Evolutionary conservation across 352 stramenopile species (phyloP), one percentile per base, ranked within the genome.

Genomic region (Thalassiosira livingstoniorum): DNA sequence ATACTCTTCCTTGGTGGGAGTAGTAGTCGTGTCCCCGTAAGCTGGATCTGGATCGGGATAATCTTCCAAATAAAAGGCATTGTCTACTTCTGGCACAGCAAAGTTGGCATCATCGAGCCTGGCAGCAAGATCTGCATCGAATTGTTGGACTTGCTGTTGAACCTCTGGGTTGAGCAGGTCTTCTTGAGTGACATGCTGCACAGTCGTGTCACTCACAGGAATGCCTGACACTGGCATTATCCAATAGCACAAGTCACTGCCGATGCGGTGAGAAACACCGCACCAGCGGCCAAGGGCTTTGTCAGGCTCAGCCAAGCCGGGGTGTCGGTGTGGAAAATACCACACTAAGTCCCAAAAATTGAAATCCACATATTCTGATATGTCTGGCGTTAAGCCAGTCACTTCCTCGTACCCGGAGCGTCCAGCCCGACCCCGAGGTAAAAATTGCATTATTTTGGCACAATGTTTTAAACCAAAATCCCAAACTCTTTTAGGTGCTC

Each of bases 281-380:
- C 73, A 1, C 54, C 54, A 80, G 4, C 57, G 10, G 0, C 32
- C 69, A 7, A 85, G 29, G 32, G 43, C 32, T 31, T 47, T 29
- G 45, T 51, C 13, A 27, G 73, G 4, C 7, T 78, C 34, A 3
- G 18, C 27, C 4, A 76, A 4, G 53, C 21, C 43, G 0, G 68
- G 37, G 37, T 85, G 65, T 29, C 18, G 15, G 0, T 3, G 15
- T 0, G 1, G 10, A 2, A 32, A 64, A 29, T 87, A 88, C 71
- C 76, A 87, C 0, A 88, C 81, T 1, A 75, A 47, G 27, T 91
- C 78, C 25, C 77, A 91, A 53, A 87, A 91, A 13, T 76, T 51
- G 58, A 91, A 91, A 18, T 87, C 74, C 29, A 72, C 23, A 15
- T 64, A 83, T 34, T 89, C 78, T n/a, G 69, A 80, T 25, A 91